A percentile compares a stretch with the other conserved stretches of the same genome.
phyloP scores from a whole-genome alignment of 2,329 filamentous ascomycete genomes.

The Periconia macrospinosa region DNA sequence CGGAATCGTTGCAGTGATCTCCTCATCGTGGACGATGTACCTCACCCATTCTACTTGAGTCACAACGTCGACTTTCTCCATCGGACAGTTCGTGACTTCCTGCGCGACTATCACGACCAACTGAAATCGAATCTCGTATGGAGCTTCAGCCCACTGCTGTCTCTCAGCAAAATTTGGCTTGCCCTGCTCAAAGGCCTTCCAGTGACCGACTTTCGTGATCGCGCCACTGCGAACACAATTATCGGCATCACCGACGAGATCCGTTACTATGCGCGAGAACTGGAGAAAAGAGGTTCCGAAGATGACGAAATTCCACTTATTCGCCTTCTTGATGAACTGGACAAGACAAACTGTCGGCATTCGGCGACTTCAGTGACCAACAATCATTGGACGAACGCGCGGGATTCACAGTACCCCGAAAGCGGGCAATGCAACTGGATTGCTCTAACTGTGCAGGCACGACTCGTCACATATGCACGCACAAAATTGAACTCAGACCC shows the following conservation, averaged over 20 bases:
- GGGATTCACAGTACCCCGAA: constrained; percentile 3
- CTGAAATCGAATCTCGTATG: background rate
- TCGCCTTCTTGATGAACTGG: constrained; percentile 9
- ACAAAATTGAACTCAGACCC: constrained; percentile 7
- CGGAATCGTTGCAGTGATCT: constrained; percentile 22
- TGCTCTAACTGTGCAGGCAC: constrained; percentile 9
- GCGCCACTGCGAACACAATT: background rate
- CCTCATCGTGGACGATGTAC: constrained; percentile 11
- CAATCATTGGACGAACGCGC: constrained; percentile 14
- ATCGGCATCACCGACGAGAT: constrained; percentile 10
- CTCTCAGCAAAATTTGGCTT: constrained; percentile 8
- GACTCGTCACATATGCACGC: constrained; percentile 12
- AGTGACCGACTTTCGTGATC: background rate
- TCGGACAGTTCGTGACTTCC: constrained; percentile 20
- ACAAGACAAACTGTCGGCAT: constrained; percentile 11
- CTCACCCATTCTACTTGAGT: constrained; percentile 11
- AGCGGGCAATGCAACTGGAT: constrained; percentile 11
- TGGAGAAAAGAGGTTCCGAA: background rate
- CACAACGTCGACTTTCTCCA: constrained; percentile 16
- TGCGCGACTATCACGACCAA: constrained; percentile 8
- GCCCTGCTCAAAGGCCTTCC: constrained; percentile 8
- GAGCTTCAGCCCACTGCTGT: constrained; percentile 5
- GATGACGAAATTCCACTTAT: background rate
- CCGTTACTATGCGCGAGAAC: constrained; percentile 11
- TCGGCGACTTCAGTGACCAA: background rate